phyloP scores from a whole-genome alignment of 2,329 filamentous ascomycete genomes.

The Pseudocercospora fuligena region DNA sequence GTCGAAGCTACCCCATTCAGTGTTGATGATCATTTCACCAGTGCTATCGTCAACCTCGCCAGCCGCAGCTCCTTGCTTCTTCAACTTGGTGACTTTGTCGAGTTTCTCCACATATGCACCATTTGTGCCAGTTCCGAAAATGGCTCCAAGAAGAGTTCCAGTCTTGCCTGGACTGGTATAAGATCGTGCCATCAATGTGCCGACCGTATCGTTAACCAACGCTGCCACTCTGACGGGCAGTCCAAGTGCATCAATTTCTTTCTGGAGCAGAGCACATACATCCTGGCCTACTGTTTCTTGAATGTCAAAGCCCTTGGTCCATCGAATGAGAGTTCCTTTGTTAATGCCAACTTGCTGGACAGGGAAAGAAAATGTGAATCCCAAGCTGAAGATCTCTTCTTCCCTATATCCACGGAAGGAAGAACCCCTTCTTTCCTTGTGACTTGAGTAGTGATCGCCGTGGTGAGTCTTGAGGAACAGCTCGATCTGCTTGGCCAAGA shows the following conservation, averaged over 20 bases:
- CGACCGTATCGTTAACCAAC: conserved; percentile 95
- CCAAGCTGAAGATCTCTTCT: conserved; percentile 84
- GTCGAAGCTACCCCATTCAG: conserved; percentile 98
- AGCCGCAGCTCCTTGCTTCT: conserved; percentile 48
- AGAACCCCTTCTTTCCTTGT: conserved; percentile 45
- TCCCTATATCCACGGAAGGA: conserved; percentile 63
- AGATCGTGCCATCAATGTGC: conserved; percentile 95
- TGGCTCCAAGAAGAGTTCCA: conserved; percentile 87
- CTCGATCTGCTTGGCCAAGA: conserved; percentile 92
- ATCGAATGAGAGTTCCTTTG: conserved; percentile 89
- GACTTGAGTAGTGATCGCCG: conserved; percentile 78
- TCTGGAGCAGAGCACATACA: conserved; percentile 86
- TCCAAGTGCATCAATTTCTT: conserved; percentile 82
- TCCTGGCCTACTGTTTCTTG: conserved; percentile 93
- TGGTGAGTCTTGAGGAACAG: conserved; percentile 86
- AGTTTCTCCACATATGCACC: conserved; percentile 96
- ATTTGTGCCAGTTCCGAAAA: conserved; percentile 97
- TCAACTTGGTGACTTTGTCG: conserved; percentile 78
- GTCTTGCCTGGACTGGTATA: conserved; percentile 91
- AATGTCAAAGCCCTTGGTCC: conserved; percentile 99
- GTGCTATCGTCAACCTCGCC: conserved; percentile 76
- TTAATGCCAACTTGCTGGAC: conserved; percentile 94
- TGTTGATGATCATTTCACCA: conserved; percentile 96
- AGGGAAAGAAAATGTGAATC: conserved; percentile 99
- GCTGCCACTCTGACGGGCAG: conserved; percentile 94